Base-by-base conservation (phyloP, 805 yeast species). In the Saccharomycopsis selenospora region DNA sequence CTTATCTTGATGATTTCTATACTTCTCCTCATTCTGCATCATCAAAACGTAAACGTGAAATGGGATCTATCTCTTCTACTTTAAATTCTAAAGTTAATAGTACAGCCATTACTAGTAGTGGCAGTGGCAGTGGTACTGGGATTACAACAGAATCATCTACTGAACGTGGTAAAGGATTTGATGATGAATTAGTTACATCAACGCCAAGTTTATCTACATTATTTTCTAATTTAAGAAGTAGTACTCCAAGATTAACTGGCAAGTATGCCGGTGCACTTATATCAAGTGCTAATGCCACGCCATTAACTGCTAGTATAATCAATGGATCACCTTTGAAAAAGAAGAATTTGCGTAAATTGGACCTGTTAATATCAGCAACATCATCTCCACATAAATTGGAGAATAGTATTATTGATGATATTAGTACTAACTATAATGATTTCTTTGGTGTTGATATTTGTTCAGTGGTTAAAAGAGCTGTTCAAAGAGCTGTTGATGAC, bases 1-100 rank as follows among this genome's bases (percentile, higher is more conserved):
- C 80, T 2, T 79, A 77, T 57, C 66, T 80, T 49, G 86, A 81
- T 51, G 87, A 81, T 56, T 81, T 81, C 58, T 78, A 80, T 56
- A 73, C 79, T 36, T 76, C 82, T 20, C 77, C 78, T 14, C 58
- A 61, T 29, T 46, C 63, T 54, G 59, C 59, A 24, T 48, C 61
- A 45, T 54, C 23, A 20, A 38, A 38, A 8, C 24, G 57, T 49
- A 40, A 43, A 42, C 56, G 57, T 26, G 65, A 61, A n/a, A n/a
- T n/a, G n/a, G 4, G n/a, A 20, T 17, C 20, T 20, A 33, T 33
- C 18, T 5, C 38, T 4, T 6, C 20, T 20, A 10, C 38, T 10
- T 33, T 33, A 5, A n/a, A n/a, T n/a, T 14, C 18, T 6, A n/a
- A 10, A 10, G 33, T 10, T 10, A 28, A 28, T n/a, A 17, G 17